Base-by-base conservation (phyloP, 192 early-diverging fungal species). In the Coemansia sp. region DNA sequence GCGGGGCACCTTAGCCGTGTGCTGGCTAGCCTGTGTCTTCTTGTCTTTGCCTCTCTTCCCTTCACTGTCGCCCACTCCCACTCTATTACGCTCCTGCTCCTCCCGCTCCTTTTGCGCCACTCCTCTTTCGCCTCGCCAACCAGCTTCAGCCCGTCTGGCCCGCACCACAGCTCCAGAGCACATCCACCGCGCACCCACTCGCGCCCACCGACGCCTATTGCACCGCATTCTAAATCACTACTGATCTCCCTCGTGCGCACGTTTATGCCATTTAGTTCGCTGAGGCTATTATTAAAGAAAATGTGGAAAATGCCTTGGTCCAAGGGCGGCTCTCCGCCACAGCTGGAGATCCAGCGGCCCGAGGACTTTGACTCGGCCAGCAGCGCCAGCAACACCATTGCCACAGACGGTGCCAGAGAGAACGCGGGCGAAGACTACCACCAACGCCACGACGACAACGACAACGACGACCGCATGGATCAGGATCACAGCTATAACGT, bases 251-350 rank as follows among this genome's bases (percentile, higher is more conserved):
- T n/a, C n/a, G n/a, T n/a, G n/a, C n/a, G n/a, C n/a, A n/a, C n/a
- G 22, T 68, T 30, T 47, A 72, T 72, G 69, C 23, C 62, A 15
- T 42, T 55, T 72, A 72, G 69, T 36, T 37, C 57, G 26, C 64
- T 57, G 27, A 23, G 20, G 46, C 53, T 54, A 2, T 46, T 64
- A 45, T 25, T 72, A 17, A 71, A 71, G 43, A 65, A 65, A 46
- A 72, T 72, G 62, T 72, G 69, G 69, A 72, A 65, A 59, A 59
- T 72, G 48, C 54, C 62, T 3, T 61, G 69, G 62, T 50, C 51
- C 39, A 72, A 57, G 22, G 42, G 46, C 25, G 58, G 53, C 9
- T 38, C 40, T 14, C 47, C 50, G 34, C 15, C 66, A 30, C 19
- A 33, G 24, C 27, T 22, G 5, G 7, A 42, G 27, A 44, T 33